Conservation (phyloP, 1,139 yeast species). For the Meyerozyma athensensis region DNA sequence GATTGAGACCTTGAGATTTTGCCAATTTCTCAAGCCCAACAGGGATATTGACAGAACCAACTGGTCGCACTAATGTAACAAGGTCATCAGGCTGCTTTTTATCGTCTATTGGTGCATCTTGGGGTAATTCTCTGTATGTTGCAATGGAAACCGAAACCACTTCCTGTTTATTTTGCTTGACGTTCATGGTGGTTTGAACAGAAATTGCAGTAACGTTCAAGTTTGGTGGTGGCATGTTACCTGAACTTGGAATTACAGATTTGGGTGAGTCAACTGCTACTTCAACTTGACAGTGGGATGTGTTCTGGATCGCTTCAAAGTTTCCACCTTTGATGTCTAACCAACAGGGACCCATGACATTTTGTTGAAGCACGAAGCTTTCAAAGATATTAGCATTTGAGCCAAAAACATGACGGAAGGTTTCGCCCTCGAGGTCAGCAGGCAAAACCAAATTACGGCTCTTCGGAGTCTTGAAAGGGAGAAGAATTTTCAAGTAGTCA, state of each 20-base stretch:
- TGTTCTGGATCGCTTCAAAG: slow-evolving; percentile 54
- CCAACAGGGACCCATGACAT: slow-evolving; percentile 99
- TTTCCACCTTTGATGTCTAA: slow-evolving; percentile 63
- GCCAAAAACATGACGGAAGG: slow-evolving; percentile 81
- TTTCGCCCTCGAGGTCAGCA: slow-evolving; percentile 63
- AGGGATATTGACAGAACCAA: slow-evolving; percentile 58
- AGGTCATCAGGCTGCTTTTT: slow-evolving; percentile 50
- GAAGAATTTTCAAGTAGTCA: slow-evolving; percentile 72
- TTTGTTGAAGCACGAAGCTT: slow-evolving; percentile 74
- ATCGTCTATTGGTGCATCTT: slow-evolving; percentile 65
- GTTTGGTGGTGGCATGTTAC: slow-evolving; percentile 50
- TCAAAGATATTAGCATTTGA: slow-evolving; percentile 72
- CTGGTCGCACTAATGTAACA: slow-evolving; percentile 74
- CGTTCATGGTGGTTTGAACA: slow-evolving; percentile 75
- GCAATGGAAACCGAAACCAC: slow-evolving; percentile 79
- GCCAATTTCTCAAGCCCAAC: slow-evolving; percentile 65
- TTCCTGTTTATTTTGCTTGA: slow-evolving; percentile 73
- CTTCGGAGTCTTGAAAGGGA: slow-evolving; percentile 66
- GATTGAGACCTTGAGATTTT: slow-evolving; percentile 40
- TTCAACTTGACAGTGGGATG: slow-evolving; percentile 82
- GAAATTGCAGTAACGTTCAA: slow-evolving; percentile 72
- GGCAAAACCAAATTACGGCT: slow-evolving; percentile 50
- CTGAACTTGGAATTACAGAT: slow-evolving; percentile 46
- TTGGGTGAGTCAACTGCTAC: slow-evolving; percentile 52
- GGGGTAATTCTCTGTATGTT: slow-evolving; percentile 59